A percentile compares a stretch with the other conserved stretches of the same genome.
phyloP scores from a whole-genome alignment of 306 rosid species.

The Comarum palustre region DNA sequence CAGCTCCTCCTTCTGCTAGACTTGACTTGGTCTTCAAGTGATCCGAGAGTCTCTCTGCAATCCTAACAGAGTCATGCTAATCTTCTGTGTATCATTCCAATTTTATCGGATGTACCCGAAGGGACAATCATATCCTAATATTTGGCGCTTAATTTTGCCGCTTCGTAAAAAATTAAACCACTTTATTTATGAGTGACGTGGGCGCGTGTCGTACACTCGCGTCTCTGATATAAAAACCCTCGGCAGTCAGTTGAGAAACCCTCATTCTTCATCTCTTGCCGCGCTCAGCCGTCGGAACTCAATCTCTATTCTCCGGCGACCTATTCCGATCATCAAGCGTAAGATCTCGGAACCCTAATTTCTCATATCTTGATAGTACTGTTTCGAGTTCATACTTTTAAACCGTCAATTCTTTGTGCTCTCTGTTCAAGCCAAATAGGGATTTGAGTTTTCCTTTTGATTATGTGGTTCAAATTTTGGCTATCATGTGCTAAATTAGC shows the following conservation, averaged over 20 bases:
- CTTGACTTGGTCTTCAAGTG: no score
- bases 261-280: not conserved
- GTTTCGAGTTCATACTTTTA: not conserved
- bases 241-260: not conserved
- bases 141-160: conserved; percentile 5
- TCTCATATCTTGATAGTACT: not conserved
- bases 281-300: not conserved
- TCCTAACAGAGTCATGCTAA: no score
- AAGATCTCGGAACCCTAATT: not conserved
- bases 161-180: not conserved
- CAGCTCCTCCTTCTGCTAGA: no score
- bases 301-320: not conserved
- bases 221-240: not conserved
- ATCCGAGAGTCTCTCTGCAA: no score
- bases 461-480: not conserved
- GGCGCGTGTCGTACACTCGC: not conserved
- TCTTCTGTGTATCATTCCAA: no score
- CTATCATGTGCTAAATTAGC: no score
- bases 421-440: not conserved
- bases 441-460: not conserved
- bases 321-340: not conserved
- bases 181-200: not conserved
- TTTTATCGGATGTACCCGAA: no score
- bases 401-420: not conserved
- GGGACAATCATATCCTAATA: not conserved